Evolutionary conservation across 352 stramenopile genomes (phyloP).

Genomic region (Pythium myriotylum): DNA sequence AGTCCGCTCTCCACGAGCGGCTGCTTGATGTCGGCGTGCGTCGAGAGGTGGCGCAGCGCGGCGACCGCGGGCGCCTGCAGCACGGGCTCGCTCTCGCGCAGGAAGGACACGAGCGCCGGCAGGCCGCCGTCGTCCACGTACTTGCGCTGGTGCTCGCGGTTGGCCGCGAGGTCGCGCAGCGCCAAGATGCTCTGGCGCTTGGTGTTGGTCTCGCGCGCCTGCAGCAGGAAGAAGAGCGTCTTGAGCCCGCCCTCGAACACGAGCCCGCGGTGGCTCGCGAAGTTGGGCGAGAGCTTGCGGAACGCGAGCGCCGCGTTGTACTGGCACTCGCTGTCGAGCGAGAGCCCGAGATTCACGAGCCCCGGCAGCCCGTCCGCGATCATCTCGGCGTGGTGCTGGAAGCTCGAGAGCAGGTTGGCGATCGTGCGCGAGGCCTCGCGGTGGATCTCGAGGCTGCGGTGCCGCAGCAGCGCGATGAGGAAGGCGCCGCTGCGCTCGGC

Average conservation of each 20-base stretch:
- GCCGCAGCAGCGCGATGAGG: conserved; percentile 82
- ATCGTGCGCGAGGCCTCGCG: conserved; percentile 92
- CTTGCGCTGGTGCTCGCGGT: conserved; percentile 85
- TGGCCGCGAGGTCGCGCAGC: conserved; percentile 89
- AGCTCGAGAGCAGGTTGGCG: conserved; percentile 94
- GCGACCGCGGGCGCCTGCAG: conserved; percentile 91
- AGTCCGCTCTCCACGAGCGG: conserved; percentile 82
- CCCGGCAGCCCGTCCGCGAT: conserved; percentile 90
- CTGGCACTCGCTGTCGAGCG: conserved; percentile 91
- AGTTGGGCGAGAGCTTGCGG: conserved; percentile 94
- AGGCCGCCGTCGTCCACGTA: conserved; percentile 91
- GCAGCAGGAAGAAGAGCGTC: conserved; percentile 91
- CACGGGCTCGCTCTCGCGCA: conserved; percentile 86
- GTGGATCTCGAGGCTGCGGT: conserved; percentile 90
- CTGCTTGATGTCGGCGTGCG: conserved; percentile 84
- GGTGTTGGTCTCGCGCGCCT: conserved; percentile 91
- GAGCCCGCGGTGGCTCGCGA: conserved; percentile 84
- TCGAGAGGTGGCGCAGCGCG: conserved; percentile 90
- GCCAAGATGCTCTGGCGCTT: conserved; percentile 90
- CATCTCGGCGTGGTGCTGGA: conserved; percentile 90
- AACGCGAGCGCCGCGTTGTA: conserved; percentile 95
- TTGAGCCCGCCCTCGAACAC: conserved; percentile 90
- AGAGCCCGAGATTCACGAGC: conserved; percentile 91
- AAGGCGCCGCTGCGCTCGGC: conserved; percentile 69
- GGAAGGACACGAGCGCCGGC: conserved; percentile 85